Conservation (phyloP, 805 yeast genomes). For the Yamadazyma philogaea region DNA sequence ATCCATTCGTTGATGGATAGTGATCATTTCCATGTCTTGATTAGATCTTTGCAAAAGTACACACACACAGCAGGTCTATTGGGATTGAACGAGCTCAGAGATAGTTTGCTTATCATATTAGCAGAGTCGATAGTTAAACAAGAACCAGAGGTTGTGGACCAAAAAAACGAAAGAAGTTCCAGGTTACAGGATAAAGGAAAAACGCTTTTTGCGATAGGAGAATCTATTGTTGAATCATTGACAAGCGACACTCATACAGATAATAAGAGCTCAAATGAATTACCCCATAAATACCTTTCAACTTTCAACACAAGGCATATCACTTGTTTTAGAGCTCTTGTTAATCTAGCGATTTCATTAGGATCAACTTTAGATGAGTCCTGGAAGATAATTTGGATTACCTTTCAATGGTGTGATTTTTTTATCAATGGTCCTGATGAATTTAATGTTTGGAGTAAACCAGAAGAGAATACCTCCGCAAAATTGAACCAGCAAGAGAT, state of each 20-base stretch:
- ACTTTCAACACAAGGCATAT: constrained; percentile 64
- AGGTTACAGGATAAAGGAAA: constrained; percentile 19
- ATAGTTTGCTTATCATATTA: constrained; percentile 38
- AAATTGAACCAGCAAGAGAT: constrained; percentile 37
- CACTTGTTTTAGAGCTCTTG: constrained; percentile 71
- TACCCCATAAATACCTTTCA: not conserved
- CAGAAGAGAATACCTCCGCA: constrained; percentile 11
- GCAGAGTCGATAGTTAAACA: constrained; percentile 24
- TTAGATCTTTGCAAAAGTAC: constrained; percentile 74
- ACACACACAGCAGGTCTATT: constrained; percentile 81
- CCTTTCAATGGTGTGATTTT: constrained; percentile 79
- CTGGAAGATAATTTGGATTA: constrained; percentile 60
- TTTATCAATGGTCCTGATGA: constrained; percentile 57
- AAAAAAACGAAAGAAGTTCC: constrained; percentile 1
- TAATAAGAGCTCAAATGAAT: not conserved
- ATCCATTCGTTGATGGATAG: constrained; percentile 67
- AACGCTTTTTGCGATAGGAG: constrained; percentile 45
- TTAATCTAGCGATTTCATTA: constrained; percentile 74
- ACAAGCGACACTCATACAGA: constrained; percentile 7
- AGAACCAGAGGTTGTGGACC: not conserved
- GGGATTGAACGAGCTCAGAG: constrained; percentile 54
- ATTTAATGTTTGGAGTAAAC: constrained; percentile 24
- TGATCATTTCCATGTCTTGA: constrained; percentile 62
- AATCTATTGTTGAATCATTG: constrained; percentile 47
- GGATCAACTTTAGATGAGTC: constrained; percentile 67